Evolutionary conservation across 257 asterid species (phyloP).

Genomic region (Capsicum rhomboideum): DNA sequence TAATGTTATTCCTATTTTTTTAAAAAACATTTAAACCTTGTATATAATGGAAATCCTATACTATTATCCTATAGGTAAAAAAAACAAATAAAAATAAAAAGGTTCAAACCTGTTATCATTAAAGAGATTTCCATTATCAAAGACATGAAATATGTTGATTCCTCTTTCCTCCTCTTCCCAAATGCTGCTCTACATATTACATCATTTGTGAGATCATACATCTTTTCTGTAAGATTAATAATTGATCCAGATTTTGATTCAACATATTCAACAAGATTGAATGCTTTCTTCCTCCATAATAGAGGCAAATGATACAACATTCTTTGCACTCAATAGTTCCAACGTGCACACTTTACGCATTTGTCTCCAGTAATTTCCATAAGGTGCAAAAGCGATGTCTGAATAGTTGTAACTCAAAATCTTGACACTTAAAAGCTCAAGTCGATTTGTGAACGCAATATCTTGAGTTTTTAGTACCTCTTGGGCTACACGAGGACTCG

Average conservation of each 20-base stretch:
- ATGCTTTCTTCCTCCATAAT: background rate
- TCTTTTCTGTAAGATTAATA: background rate
- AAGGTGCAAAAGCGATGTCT: background rate
- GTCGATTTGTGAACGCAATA: background rate
- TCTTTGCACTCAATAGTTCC: background rate
- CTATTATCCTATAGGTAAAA: background rate
- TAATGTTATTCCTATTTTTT: too few relatives aligned
- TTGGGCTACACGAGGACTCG: background rate
- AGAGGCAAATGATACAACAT: background rate
- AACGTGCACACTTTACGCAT: background rate
- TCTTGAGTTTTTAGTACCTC: background rate
- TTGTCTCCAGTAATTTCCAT: background rate
- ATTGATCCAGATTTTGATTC: background rate
- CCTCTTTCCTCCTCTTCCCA: background rate
- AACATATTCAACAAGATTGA: background rate
- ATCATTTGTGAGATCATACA: background rate
- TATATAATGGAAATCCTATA: too few relatives aligned
- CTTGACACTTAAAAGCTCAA: background rate
- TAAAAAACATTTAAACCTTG: too few relatives aligned
- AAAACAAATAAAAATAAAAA: too few relatives aligned
- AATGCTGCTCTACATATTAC: slow-evolving; percentile 1
- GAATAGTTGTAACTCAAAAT: background rate
- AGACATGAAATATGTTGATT: background rate
- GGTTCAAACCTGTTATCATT: background rate
- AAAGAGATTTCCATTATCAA: background rate